Conservation (phyloP, 495 filamentous ascomycete species). For the Xylaria grammica region DNA sequence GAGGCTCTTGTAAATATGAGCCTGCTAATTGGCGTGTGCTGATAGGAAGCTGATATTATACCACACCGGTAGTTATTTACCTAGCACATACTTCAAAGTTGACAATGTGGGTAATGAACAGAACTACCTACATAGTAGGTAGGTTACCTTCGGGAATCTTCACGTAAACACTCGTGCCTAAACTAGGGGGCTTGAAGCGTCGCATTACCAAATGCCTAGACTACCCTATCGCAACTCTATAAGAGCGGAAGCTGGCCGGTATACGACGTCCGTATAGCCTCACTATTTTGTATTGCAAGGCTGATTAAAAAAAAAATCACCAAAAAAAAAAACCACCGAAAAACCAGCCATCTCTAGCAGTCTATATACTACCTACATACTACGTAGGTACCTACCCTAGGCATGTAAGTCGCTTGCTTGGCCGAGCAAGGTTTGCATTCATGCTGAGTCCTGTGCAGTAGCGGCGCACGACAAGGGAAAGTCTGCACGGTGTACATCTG, state of each 20-base stretch:
- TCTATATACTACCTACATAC: too few species aligned
- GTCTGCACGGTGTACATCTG: conserved; percentile 13
- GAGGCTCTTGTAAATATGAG: conserved; percentile 1
- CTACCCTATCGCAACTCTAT: too few species aligned
- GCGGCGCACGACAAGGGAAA: conserved; percentile 2
- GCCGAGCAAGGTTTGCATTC: conserved; percentile 12
- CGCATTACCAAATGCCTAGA: background rate
- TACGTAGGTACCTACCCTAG: too few species aligned
- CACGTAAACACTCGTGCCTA: too few species aligned
- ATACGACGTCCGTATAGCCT: background rate
- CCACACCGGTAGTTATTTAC: background rate
- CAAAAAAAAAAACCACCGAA: too few species aligned
- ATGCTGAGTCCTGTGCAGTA: conserved; percentile 15
- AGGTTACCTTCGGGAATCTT: too few species aligned
- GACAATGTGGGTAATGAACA: background rate
- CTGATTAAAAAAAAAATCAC: too few species aligned
- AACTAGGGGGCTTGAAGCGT: too few species aligned
- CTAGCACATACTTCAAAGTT: background rate
- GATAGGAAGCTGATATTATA: background rate
- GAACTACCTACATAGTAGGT: background rate
- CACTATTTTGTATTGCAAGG: background rate
- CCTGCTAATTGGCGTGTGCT: background rate
- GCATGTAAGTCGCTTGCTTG: background rate
- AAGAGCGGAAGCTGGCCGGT: background rate
- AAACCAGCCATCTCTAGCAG: background rate